Conservation (phyloP, 768 basidiomycete species). For the Boletales sp. region DNA sequence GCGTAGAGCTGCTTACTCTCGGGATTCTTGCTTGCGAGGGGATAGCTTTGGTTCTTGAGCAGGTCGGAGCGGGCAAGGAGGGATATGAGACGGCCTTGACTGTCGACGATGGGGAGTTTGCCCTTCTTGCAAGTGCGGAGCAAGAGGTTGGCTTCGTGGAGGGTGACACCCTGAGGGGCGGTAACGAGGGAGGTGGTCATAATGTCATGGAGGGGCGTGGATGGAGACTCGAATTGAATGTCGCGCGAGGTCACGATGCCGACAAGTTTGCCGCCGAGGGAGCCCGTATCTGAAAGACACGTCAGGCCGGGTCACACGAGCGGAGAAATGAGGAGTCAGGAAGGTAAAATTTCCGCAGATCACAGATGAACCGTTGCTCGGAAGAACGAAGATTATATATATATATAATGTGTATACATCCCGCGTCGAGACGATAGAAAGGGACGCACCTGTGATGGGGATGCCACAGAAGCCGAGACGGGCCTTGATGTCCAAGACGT, state of each 20-base stretch:
- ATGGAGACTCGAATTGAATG: conserved; percentile 81
- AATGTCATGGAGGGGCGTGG: conserved; percentile 66
- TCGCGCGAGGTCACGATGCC: conserved; percentile 97
- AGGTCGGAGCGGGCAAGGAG: conserved; percentile 96
- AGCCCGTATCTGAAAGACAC: conserved; percentile 67
- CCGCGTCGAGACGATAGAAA: too few species aligned
- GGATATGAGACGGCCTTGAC: conserved; percentile 60
- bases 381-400: conserved; percentile 86
- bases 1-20: conserved; percentile 93
- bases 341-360: conserved; percentile 52
- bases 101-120: conserved; percentile 85
- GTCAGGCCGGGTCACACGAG: conserved; percentile 17
- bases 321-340: too few species aligned
- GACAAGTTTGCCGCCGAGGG: conserved; percentile 84
- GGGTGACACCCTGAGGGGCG: conserved; percentile 83
- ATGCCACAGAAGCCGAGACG: conserved; percentile 93
- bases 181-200: conserved; percentile 92
- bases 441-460: conserved; percentile 86
- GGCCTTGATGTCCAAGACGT: conserved; percentile 91
- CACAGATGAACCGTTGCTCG: conserved; percentile 71
- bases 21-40: conserved; percentile 88
- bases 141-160: conserved; percentile 88
- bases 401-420: conserved; percentile 47
- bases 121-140: conserved; percentile 97
- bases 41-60: conserved; percentile 96